Evolutionary conservation across 75 land plant species (phyloP), one percentile per base, ranked within the genome.

Genomic region (Sequoiadendron giganteum): DNA sequence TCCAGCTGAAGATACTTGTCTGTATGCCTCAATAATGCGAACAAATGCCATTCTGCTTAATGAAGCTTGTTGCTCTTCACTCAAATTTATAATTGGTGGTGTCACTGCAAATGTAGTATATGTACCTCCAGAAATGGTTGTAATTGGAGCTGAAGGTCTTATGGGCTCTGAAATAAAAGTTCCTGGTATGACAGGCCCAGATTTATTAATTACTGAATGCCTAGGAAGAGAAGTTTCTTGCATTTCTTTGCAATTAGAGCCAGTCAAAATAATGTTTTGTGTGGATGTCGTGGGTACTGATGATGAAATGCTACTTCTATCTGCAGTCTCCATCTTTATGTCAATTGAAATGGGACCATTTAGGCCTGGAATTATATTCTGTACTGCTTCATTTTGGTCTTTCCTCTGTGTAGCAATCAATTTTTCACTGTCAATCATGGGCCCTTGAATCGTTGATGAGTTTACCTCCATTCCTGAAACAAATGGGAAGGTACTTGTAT

Each of bases 21-120:
- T 96, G 87, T 95, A 92, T 58, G 93, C 92, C 84, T 96, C 95
- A 87, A 98, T 32, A 65, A 98, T 92, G 47, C 99, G 99, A 49
- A 85, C 65, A 85, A 94, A 94, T 83, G 96, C 92, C 54, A 87
- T 85, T 75, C 91, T 92, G 76, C 95, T 92, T 34, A 98, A 85
- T 28, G 91, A 39, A 88, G 92, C 91, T 87, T 94, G 95, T 88
- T 95, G 92, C 83, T 95, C 95, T 75, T 93, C 95, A 84, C 87
- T 75, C 1, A 98, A 92, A 70, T 88, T 32, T 28, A 94, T 72
- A 85, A 90, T 82, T 70, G 94, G 93, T 36, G 92, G 91, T 84
- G 87, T 61, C 87, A 92, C 88, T 80, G 89, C 85, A 86, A 88
- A 40, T 83, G 75, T 90, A 38, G 36, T 19, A 61, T 87, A 21